A percentile compares a stretch with the other conserved stretches of the same genome.
phyloP scores from a whole-genome alignment of 495 filamentous ascomycete species.

The Tuber aestivum region DNA sequence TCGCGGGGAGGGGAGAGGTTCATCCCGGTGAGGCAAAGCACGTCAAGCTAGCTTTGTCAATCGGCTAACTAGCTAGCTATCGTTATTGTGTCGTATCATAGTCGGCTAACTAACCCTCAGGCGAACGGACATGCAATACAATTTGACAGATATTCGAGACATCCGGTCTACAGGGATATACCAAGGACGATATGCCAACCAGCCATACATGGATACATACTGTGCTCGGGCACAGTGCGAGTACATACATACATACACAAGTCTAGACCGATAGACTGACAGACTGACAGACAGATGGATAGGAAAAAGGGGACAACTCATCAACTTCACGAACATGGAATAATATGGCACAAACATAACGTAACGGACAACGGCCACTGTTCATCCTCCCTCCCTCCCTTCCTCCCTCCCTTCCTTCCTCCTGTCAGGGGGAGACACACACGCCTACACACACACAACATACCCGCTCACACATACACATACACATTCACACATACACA shows the following conservation, averaged over 20 bases:
- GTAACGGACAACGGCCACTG: neutral
- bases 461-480: too few relatives aligned
- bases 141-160: neutral
- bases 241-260: neutral
- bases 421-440: neutral
- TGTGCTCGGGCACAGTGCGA: too few relatives aligned
- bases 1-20: too few relatives aligned
- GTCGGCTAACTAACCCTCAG: neutral
- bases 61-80: too few relatives aligned
- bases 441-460: too few relatives aligned
- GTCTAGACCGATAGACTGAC: too few relatives aligned
- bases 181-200: neutral
- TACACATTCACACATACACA: too few relatives aligned
- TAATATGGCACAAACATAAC: too few relatives aligned
- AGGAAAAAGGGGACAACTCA: neutral
- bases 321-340: neutral
- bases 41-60: too few relatives aligned
- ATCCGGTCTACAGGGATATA: neutral
- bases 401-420: neutral
- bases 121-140: neutral
- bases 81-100: too few relatives aligned
- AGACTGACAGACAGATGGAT: too few relatives aligned
- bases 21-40: too few relatives aligned
- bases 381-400: neutral
- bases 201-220: neutral